These are phyloP conservation scores for Penicillium sp. DNA, from an alignment of 2,329 filamentous ascomycete species.

Conservation along the genomic window DNA sequence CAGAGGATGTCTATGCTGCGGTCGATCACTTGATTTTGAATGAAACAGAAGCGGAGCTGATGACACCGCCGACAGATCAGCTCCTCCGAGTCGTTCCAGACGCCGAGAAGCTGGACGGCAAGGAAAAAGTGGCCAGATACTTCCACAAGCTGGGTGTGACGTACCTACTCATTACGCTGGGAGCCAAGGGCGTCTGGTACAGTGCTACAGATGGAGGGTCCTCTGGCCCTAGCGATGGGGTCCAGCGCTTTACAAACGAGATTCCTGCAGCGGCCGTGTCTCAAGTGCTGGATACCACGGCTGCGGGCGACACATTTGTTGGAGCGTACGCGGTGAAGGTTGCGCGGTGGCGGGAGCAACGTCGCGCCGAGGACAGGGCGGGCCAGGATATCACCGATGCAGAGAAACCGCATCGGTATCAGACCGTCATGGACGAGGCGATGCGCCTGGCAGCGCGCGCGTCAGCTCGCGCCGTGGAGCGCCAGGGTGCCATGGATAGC, in stretches of 20 bases:
- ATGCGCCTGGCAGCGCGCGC: conserved; percentile 45
- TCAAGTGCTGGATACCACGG: conserved; percentile 85
- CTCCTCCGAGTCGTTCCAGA: conserved; percentile 28
- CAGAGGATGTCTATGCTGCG: conserved; percentile 62
- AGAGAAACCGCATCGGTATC: conserved; percentile 38
- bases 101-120: conserved; percentile 44
- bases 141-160: conserved; percentile 70
- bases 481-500: conserved; percentile 47
- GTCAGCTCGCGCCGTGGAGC: conserved; percentile 47
- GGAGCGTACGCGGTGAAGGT: conserved; percentile 78
- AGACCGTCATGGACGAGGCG: conserved; percentile 47
- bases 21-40: conserved; percentile 84
- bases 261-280: conserved; percentile 66
- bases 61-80: conserved; percentile 55
- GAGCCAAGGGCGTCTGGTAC: conserved; percentile 71
- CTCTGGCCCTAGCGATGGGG: conserved; percentile 37
- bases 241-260: conserved; percentile 32
- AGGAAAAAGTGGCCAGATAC: conserved; percentile 55
- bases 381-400: conserved; percentile 42
- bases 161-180: conserved; percentile 81
- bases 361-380: conserved; percentile 51
- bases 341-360: conserved; percentile 51
- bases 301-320: conserved; percentile 91
- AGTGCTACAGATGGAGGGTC: conserved; percentile 54
- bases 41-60: conserved; percentile 79